A percentile compares a stretch with the other conserved stretches of the same genome.
Conservation (phyloP, 1,284 basidiomycete species). For the Leccinum huronense region DNA sequence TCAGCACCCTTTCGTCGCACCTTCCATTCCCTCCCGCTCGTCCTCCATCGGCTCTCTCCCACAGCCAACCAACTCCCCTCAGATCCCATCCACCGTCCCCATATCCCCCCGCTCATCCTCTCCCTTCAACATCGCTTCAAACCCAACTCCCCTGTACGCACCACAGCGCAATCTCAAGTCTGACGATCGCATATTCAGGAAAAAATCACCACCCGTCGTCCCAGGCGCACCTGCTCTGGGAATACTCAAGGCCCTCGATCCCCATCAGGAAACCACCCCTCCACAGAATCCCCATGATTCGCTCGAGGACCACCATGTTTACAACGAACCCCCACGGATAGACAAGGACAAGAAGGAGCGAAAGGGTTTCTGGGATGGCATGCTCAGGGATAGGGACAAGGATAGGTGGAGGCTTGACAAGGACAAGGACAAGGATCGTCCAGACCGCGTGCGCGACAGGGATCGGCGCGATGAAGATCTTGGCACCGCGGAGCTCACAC, state of each 20-base stretch:
- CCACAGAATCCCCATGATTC: conserved; percentile 26
- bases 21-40: conserved; percentile 43
- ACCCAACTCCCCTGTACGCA: conserved; percentile 11
- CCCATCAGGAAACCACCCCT: conserved; percentile 35
- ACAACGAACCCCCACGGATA: conserved; percentile 32
- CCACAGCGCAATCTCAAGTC: conserved; percentile 17
- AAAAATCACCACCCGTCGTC: conserved; percentile 32
- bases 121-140: conserved; percentile 38
- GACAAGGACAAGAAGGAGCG: conserved; percentile 43
- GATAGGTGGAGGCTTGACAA: conserved; percentile 32
- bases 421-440: conserved; percentile 22
- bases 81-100: conserved; percentile 29
- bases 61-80: conserved; percentile 41
- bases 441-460: conserved; percentile 28
- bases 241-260: conserved; percentile 60
- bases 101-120: conserved; percentile 41
- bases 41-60: conserved; percentile 44
- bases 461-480: conserved; percentile 43
- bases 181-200: conserved; percentile 31
- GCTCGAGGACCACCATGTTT: conserved; percentile 32
- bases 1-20: conserved; percentile 35
- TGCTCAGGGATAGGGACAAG: conserved; percentile 36
- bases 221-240: conserved; percentile 44
- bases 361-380: conserved; percentile 54
- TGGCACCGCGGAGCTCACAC: conserved; percentile 52